Conservation (phyloP, 345 rosid genomes). For the Excoecaria agallocha region DNA sequence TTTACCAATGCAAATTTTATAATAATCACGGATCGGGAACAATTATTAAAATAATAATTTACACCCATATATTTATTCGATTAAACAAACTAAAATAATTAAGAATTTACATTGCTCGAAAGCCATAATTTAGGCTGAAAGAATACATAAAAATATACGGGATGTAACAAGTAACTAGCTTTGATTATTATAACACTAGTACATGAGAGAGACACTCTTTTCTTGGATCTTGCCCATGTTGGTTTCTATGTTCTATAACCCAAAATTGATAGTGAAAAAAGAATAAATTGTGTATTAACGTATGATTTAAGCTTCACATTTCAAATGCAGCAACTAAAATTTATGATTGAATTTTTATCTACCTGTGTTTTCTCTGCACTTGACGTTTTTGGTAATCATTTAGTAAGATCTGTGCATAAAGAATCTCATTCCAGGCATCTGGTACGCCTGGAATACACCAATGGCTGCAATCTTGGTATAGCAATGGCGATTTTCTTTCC, state of each 20-base stretch:
- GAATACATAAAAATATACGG: not conserved
- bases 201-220: not conserved
- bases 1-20: constrained; percentile 1
- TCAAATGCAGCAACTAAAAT: not conserved
- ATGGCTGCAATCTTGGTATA: constrained; percentile 93
- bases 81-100: not conserved
- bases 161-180: not conserved
- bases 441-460: constrained; percentile 99
- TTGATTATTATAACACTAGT: not conserved
- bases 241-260: constrained; percentile 11
- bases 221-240: constrained; percentile 14
- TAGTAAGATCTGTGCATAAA: constrained; percentile 68
- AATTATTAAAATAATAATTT: not conserved
- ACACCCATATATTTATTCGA: not conserved
- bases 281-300: constrained; percentile 8
- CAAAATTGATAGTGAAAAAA: constrained; percentile 3
- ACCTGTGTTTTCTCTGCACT: constrained; percentile 42
- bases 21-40: not conserved
- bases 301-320: constrained; percentile 10
- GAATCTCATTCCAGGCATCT: constrained; percentile 85
- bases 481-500: constrained; percentile 53
- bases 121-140: constrained; percentile 19
- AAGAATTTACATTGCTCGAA: constrained; percentile 17
- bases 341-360: constrained; percentile 2
- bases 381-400: constrained; percentile 44